These are phyloP conservation scores for Hirsutella thompsonii DNA, from an alignment of 2,329 filamentous ascomycete species.

Conservation along the genomic window DNA sequence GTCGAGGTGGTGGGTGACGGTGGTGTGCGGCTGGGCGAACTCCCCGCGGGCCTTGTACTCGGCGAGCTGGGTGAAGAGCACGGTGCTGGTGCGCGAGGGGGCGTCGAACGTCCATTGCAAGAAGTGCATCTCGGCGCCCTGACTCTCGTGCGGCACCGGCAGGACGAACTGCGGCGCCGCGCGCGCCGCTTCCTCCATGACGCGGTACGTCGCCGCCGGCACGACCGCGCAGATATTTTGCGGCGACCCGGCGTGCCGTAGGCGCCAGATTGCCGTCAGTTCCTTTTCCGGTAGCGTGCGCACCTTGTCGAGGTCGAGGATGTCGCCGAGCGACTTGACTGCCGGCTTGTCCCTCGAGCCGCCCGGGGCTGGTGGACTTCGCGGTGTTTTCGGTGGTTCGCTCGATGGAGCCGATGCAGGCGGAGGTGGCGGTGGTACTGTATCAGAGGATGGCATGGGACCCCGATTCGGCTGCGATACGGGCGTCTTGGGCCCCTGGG, in stretches of 20 bases:
- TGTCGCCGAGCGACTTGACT: constrained; percentile 35
- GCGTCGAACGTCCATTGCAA: constrained; percentile 88
- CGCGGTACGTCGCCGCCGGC: constrained; percentile 56
- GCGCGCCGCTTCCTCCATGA: constrained; percentile 59
- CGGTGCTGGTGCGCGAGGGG: constrained; percentile 49
- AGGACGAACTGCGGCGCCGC: constrained; percentile 81
- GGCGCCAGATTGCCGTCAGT: constrained; percentile 79
- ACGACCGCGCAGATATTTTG: constrained; percentile 76
- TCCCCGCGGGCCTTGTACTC: constrained; percentile 87
- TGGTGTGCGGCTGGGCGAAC: constrained; percentile 85
- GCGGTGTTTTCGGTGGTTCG: constrained; percentile 1
- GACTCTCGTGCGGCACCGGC: constrained; percentile 56
- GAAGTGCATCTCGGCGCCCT: constrained; percentile 86
- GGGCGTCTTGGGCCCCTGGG: constrained; percentile 22
- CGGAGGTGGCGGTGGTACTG: constrained; percentile 5
- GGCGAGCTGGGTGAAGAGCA: constrained; percentile 88
- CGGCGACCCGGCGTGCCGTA: constrained; percentile 63
- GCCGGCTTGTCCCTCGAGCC: constrained; percentile 13
- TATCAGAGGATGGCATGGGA: constrained; percentile 14
- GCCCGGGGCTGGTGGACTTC: too few relatives aligned
- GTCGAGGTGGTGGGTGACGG: constrained; percentile 82
- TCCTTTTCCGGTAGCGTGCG: constrained; percentile 63
- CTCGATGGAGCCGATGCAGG: constrained; percentile 5
- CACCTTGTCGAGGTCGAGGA: constrained; percentile 69
- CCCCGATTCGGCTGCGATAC: constrained; percentile 21